A percentile compares a stretch with the other conserved stretches of the same genome.
These are phyloP conservation scores for Margaritispora aquatica DNA, from an alignment of 495 filamentous ascomycete genomes.

Conservation along the genomic window DNA sequence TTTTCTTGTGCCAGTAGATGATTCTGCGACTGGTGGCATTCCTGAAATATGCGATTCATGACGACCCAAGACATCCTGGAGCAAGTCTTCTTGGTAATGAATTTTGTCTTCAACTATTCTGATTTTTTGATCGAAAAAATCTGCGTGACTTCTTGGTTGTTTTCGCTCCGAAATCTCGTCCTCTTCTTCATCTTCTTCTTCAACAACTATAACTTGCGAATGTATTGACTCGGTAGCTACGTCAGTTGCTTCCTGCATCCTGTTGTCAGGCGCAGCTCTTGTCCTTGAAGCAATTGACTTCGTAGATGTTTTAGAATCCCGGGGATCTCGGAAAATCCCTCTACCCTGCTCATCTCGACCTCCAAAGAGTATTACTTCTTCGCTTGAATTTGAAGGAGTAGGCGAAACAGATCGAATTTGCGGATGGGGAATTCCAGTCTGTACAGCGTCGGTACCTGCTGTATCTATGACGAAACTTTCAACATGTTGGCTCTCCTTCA, in stretches of 20 bases:
- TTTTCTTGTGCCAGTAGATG: conserved; percentile 1
- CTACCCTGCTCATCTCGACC: conserved; percentile 36
- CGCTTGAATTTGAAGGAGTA: conserved; percentile 47
- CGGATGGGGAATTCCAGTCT: conserved; percentile 25
- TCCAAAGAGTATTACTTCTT: conserved; percentile 61
- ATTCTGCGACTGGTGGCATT: not conserved
- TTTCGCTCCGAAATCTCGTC: not conserved
- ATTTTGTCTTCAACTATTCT: conserved; percentile 23
- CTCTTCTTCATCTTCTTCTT: not conserved
- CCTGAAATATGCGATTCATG: not conserved
- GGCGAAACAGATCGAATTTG: conserved; percentile 25
- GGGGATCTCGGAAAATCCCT: conserved; percentile 3
- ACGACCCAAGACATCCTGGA: not conserved
- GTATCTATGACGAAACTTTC: conserved; percentile 12
- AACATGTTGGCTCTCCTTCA: not conserved
- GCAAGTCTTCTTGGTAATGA: conserved; percentile 12
- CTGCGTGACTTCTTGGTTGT: not conserved
- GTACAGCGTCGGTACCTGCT: conserved; percentile 3
- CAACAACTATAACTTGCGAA: not conserved
- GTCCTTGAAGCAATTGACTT: conserved; percentile 15
- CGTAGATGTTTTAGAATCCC: not conserved
- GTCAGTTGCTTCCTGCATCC: conserved; percentile 8
- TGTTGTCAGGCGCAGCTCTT: conserved; percentile 17
- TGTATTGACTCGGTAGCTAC: not conserved
- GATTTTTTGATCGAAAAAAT: conserved; percentile 16